phyloP scores from a whole-genome alignment of 225 moss, liverwort and hornwort genomes.

The Physcomitrium patens region DNA sequence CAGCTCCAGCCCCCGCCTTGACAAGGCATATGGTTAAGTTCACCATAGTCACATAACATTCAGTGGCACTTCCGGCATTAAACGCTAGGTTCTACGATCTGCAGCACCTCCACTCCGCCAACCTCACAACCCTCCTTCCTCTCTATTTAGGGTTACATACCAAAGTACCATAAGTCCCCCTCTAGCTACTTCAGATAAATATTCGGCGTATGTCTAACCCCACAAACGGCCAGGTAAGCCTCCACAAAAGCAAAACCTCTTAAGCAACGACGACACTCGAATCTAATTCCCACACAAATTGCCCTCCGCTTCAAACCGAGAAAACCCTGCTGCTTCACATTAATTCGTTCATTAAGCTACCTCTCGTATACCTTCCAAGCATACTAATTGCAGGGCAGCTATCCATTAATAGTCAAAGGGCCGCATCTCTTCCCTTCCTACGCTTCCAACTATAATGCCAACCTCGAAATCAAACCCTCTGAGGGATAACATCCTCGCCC shows the following conservation, averaged over 20 bases:
- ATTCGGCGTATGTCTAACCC: constrained; percentile 16
- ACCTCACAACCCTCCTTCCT: constrained; percentile 17
- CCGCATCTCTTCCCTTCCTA: not conserved
- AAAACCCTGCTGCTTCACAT: constrained; percentile 28
- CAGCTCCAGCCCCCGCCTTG: constrained; percentile 46
- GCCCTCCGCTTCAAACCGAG: constrained; percentile 16
- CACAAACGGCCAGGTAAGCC: constrained; percentile 11
- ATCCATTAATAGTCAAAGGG: not conserved
- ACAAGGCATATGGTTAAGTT: constrained; percentile 92
- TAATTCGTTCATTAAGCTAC: not conserved
- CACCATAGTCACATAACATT: constrained; percentile 62
- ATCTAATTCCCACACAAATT: not conserved
- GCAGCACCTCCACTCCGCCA: not conserved
- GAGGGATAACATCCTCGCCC: too few relatives aligned
- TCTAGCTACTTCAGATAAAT: not conserved
- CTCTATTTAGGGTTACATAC: constrained; percentile 33
- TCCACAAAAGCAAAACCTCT: constrained; percentile 20
- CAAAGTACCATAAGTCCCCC: not conserved
- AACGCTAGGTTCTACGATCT: constrained; percentile 8
- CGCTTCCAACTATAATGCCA: not conserved
- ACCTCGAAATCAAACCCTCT: not conserved
- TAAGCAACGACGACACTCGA: constrained; percentile 13
- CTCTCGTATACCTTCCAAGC: not conserved
- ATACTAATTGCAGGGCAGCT: not conserved
- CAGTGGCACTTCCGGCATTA: constrained; percentile 31